These are phyloP conservation scores for Gossypium thurberi DNA, from an alignment of 345 rosid genomes.

Conservation along the genomic window DNA sequence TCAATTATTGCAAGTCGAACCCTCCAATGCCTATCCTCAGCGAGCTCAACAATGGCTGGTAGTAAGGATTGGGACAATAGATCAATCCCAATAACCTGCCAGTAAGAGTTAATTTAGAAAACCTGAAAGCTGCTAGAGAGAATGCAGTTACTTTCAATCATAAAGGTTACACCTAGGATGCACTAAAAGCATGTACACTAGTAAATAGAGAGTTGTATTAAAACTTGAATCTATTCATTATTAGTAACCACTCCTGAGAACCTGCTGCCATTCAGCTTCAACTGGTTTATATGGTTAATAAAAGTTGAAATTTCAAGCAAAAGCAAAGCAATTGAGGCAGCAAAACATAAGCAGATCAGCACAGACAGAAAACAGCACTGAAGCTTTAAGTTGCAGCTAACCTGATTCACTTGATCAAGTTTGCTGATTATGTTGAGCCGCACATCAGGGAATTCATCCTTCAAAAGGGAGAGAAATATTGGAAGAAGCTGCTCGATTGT, in stretches of 20 bases:
- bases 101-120: constrained; percentile 2
- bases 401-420: constrained; percentile 99
- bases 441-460: constrained; percentile 97
- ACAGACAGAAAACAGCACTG: background rate
- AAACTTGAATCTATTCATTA: constrained; percentile 1
- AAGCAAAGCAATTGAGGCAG: background rate
- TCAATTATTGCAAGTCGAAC: constrained; percentile 96
- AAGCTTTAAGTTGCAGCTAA: constrained; percentile 21
- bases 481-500: constrained; percentile 96
- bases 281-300: background rate
- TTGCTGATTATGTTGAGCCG: constrained; percentile 94
- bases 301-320: constrained; percentile 3
- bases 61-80: constrained; percentile 82
- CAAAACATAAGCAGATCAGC: background rate
- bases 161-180: background rate
- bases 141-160: background rate
- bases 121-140: background rate
- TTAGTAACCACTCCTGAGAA: background rate
- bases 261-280: background rate
- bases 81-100: constrained; percentile 95
- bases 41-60: constrained; percentile 98
- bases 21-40: constrained; percentile 98
- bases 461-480: constrained; percentile 87
- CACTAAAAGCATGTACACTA: background rate
- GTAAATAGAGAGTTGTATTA: background rate